These are phyloP conservation scores for Coemansia pectinata DNA, from an alignment of 192 early-diverging fungal species.

Conservation along the genomic window DNA sequence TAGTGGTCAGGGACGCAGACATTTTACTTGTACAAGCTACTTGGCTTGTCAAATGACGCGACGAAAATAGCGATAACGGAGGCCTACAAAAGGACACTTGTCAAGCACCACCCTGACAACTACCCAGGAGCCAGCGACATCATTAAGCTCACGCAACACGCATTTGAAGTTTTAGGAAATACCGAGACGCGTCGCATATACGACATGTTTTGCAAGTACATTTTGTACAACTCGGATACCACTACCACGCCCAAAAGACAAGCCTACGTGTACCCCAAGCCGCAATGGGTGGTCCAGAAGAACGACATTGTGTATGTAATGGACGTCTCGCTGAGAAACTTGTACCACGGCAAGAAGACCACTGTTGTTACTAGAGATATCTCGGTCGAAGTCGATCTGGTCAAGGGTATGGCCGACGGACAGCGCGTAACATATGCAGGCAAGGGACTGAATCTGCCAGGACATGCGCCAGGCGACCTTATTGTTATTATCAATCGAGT, in stretches of 20 bases:
- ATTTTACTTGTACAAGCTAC: constrained; percentile 33
- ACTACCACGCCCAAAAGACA: neutral
- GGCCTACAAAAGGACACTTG: constrained; percentile 26
- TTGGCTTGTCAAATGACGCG: constrained; percentile 19
- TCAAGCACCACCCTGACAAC: constrained; percentile 36
- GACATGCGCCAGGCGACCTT: constrained; percentile 17
- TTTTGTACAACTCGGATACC: constrained; percentile 13
- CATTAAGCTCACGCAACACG: constrained; percentile 29
- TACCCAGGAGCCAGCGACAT: constrained; percentile 32
- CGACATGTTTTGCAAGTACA: constrained; percentile 27
- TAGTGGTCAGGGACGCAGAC: constrained; percentile 1
- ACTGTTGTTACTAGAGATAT: constrained; percentile 19
- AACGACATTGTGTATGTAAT: constrained; percentile 33
- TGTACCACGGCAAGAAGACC: constrained; percentile 27
- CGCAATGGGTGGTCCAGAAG: constrained; percentile 31
- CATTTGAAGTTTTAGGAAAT: constrained; percentile 26
- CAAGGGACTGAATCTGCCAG: constrained; percentile 2
- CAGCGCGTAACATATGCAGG: constrained; percentile 25
- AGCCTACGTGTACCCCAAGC: constrained; percentile 24
- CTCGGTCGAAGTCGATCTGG: constrained; percentile 16
- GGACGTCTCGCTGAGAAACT: constrained; percentile 27
- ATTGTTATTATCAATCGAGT: constrained; percentile 27
- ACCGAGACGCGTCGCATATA: constrained; percentile 25
- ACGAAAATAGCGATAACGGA: constrained; percentile 22
- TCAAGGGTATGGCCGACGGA: constrained; percentile 19